Conservation (phyloP, 306 rosid genomes). For the Betula pendula region DNA sequence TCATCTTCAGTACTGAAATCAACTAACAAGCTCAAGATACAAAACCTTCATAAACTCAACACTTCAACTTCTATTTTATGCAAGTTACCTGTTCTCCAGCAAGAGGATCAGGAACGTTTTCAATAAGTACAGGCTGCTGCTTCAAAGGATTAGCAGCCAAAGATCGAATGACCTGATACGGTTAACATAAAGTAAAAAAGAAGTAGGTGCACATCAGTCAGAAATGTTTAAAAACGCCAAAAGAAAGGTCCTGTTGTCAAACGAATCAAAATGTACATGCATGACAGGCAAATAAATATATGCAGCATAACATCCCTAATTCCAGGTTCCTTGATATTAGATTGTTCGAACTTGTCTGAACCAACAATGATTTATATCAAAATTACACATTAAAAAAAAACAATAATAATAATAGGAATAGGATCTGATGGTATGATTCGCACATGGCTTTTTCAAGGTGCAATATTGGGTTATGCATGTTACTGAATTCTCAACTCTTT, state of each 20-base stretch:
- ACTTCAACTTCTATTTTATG: not conserved
- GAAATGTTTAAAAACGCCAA: not conserved
- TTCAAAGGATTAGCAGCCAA: constrained; percentile 64
- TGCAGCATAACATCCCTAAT: not conserved
- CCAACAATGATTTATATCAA: constrained; percentile 15
- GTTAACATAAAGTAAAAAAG: constrained; percentile 17
- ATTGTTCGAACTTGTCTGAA: constrained; percentile 45
- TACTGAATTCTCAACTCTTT: no score
- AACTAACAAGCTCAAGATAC: not conserved
- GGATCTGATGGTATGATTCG: no score
- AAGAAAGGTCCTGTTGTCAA: not conserved
- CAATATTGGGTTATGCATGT: no score
- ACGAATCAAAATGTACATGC: not conserved
- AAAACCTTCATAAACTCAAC: not conserved
- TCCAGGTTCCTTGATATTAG: not conserved
- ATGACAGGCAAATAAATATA: not conserved
- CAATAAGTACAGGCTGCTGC: constrained; percentile 73
- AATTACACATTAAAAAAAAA: not conserved
- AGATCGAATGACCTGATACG: constrained; percentile 55
- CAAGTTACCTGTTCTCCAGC: constrained; percentile 86
- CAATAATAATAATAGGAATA: no score
- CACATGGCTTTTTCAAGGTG: no score
- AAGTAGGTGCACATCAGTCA: not conserved
- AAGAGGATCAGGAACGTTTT: constrained; percentile 82
- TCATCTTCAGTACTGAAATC: constrained; percentile 8